Evolutionary conservation across 2,329 filamentous ascomycete species (phyloP).

Genomic region (Neonectria ditissima): DNA sequence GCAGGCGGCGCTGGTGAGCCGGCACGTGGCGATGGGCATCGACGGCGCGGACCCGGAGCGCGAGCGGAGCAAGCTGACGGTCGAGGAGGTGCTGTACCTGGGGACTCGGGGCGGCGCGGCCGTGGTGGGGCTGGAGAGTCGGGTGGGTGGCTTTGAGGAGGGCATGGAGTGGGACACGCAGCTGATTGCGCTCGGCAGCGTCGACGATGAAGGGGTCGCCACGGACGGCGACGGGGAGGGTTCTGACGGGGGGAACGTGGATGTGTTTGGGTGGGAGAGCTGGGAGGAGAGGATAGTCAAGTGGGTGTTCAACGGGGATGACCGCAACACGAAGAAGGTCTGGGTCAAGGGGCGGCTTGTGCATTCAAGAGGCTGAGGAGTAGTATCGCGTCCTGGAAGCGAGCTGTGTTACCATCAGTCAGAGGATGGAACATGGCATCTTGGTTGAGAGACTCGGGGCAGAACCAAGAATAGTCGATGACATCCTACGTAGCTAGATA

Average conservation of each 20-base stretch:
- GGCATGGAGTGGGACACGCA: slow-evolving; percentile 95
- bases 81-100: slow-evolving; percentile 87
- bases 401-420: too few relatives aligned
- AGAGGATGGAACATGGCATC: too few relatives aligned
- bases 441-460: too few relatives aligned
- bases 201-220: slow-evolving; percentile 55
- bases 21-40: slow-evolving; percentile 72
- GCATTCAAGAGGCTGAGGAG: slow-evolving; percentile 62
- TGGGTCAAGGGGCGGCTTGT: slow-evolving; percentile 91
- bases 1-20: slow-evolving; percentile 82
- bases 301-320: slow-evolving; percentile 95
- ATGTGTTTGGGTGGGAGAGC: slow-evolving; percentile 91
- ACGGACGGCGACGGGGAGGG: slow-evolving; percentile 48
- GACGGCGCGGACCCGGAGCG: slow-evolving; percentile 43
- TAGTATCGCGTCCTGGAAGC: too few relatives aligned
- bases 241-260: slow-evolving; percentile 72
- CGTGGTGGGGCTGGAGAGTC: slow-evolving; percentile 78
- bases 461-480: too few relatives aligned
- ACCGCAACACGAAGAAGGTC: slow-evolving; percentile 87
- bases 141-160: slow-evolving; percentile 83
- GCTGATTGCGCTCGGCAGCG: slow-evolving; percentile 73
- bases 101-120: slow-evolving; percentile 89
- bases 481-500: too few relatives aligned
- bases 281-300: slow-evolving; percentile 90
- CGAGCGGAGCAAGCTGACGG: slow-evolving; percentile 75